These are phyloP conservation scores for Melanopsichium pennsylvanicum DNA, from an alignment of 1,284 basidiomycete species.

Conservation along the genomic window DNA sequence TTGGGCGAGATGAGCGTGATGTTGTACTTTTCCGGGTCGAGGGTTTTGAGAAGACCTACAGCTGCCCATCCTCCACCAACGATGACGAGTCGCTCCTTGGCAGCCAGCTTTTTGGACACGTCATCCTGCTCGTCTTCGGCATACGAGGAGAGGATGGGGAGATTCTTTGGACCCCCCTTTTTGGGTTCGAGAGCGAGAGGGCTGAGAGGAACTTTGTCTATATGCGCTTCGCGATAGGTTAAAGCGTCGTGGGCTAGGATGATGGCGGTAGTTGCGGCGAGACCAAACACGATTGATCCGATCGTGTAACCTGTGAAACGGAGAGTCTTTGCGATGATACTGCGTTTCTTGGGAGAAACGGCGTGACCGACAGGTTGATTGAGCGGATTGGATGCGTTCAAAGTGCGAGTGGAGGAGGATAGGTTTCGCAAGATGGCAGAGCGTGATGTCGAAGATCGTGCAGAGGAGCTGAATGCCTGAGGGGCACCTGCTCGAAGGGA, in stretches of 20 bases:
- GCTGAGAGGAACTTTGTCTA: conserved; percentile 49
- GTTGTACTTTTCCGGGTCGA: conserved; percentile 62
- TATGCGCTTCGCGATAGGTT: conserved; percentile 53
- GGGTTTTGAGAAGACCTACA: conserved; percentile 55
- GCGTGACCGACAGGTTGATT: conserved; percentile 13
- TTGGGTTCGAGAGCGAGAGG: conserved; percentile 50
- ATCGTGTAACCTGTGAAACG: conserved; percentile 31
- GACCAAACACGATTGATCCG: conserved; percentile 54
- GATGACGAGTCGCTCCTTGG: conserved; percentile 63
- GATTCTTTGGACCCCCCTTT: conserved; percentile 59
- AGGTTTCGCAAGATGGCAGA: too few relatives aligned
- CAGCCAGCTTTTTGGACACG: conserved; percentile 18
- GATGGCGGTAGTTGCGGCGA: conserved; percentile 42
- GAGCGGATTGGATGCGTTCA: conserved; percentile 24
- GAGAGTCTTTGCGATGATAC: conserved; percentile 20
- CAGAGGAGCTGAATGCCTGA: too few relatives aligned
- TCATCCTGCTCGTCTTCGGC: conserved; percentile 48
- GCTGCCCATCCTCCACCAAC: conserved; percentile 65
- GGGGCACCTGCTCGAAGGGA: conserved; percentile 3
- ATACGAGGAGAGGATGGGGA: conserved; percentile 55
- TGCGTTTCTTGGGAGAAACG: conserved; percentile 8
- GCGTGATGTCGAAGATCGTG: too few relatives aligned
- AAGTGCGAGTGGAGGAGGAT: conserved; percentile 1
- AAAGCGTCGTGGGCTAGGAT: conserved; percentile 57
- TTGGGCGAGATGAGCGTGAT: conserved; percentile 62